A percentile compares a stretch with the other conserved stretches of the same genome.
phyloP scores from a whole-genome alignment of 352 stramenopile species.

The Peronospora farinosa region DNA sequence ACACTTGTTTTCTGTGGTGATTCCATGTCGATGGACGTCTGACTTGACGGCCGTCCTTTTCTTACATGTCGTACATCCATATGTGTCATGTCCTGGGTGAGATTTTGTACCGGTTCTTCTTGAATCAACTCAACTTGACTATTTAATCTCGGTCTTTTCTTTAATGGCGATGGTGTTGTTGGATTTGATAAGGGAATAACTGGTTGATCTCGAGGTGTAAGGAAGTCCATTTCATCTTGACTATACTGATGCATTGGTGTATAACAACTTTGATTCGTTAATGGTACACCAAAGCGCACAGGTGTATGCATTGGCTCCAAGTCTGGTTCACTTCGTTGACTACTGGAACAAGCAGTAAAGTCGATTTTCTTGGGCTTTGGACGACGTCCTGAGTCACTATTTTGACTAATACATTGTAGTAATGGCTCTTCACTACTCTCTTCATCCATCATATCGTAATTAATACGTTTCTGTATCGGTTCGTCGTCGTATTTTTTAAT shows the following conservation, averaged over 20 bases:
- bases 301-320: constrained; percentile 39
- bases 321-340: constrained; percentile 68
- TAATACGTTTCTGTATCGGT: constrained; percentile 59
- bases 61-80: constrained; percentile 48
- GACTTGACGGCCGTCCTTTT: constrained; percentile 37
- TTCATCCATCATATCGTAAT: constrained; percentile 58
- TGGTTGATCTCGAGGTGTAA: constrained; percentile 75
- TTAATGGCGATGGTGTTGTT: constrained; percentile 74
- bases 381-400: constrained; percentile 24
- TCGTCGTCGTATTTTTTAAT: constrained; percentile 33
- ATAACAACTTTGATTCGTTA: constrained; percentile 33
- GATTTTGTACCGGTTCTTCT: constrained; percentile 60
- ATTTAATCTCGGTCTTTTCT: constrained; percentile 57
- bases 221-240: constrained; percentile 82
- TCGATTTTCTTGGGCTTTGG: constrained; percentile 70
- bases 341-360: constrained; percentile 60
- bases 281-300: constrained; percentile 23
- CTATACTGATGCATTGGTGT: constrained; percentile 66
- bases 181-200: constrained; percentile 77
- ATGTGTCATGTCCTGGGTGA: constrained; percentile 71
- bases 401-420: constrained; percentile 29
- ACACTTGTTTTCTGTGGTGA: constrained; percentile 29
- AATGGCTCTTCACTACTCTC: constrained; percentile 46
- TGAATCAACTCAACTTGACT: constrained; percentile 34
- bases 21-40: constrained; percentile 35